phyloP scores from a whole-genome alignment of 2,329 filamentous ascomycete genomes.

The Didymella glomerata region DNA sequence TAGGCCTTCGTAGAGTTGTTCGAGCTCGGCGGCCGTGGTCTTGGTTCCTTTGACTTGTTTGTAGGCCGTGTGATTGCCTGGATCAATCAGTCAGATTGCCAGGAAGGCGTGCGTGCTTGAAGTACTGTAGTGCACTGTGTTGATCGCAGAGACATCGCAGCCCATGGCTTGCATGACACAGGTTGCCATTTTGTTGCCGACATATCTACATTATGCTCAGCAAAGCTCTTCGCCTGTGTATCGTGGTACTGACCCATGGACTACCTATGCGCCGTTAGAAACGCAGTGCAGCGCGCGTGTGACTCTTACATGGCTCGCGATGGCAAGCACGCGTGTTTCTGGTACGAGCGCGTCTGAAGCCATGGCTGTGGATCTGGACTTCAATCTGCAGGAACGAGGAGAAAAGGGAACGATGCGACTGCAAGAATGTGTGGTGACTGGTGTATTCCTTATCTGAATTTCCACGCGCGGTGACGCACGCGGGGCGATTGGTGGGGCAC shows the following conservation, averaged over 20 bases:
- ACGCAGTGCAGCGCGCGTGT: conserved; percentile 19
- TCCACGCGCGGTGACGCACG: conserved; percentile 49
- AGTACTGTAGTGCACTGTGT: conserved; percentile 92
- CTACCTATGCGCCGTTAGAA: conserved; percentile 62
- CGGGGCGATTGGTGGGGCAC: conserved; percentile 42
- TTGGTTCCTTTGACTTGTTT: conserved; percentile 85
- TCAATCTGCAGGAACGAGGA: neutral
- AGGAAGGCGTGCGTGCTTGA: neutral
- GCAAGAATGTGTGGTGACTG: conserved; percentile 19
- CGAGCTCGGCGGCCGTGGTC: conserved; percentile 82
- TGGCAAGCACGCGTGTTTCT: conserved; percentile 77
- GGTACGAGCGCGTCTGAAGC: conserved; percentile 58
- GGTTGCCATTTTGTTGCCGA: conserved; percentile 96
- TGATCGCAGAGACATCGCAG: conserved; percentile 91
- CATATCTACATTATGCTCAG: conserved; percentile 62
- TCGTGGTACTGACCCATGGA: conserved; percentile 70
- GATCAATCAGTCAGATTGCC: neutral
- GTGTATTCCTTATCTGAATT: conserved; percentile 48
- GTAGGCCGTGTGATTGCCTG: conserved; percentile 87
- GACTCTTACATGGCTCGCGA: conserved; percentile 88
- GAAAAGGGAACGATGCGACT: neutral
- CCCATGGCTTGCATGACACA: conserved; percentile 94
- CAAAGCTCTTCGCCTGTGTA: conserved; percentile 57
- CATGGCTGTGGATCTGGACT: conserved; percentile 25
- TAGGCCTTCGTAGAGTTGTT: conserved; percentile 83